Evolutionary conservation across 306 rosid genomes (phyloP).

Genomic region (Begonia fuchsioides): DNA sequence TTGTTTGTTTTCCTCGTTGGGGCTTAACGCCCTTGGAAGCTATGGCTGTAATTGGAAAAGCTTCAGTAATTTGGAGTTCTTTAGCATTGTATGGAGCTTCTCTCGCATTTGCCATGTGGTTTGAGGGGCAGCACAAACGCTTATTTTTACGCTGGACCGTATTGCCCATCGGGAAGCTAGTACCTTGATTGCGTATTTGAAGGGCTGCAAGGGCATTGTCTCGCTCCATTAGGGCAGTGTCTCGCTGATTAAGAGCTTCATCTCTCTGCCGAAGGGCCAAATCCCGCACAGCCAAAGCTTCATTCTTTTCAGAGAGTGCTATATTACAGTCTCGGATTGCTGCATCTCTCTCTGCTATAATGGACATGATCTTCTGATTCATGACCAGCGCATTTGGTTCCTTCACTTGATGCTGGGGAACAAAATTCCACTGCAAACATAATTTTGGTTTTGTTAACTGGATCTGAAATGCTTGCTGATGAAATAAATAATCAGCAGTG

Average conservation of each 20-base stretch:
- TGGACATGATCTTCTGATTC: slow-evolving; percentile 92
- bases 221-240: slow-evolving; percentile 69
- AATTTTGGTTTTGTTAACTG: slow-evolving; percentile 17
- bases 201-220: slow-evolving; percentile 90
- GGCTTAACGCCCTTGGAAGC: slow-evolving; percentile 58
- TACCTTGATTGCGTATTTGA: slow-evolving; percentile 35
- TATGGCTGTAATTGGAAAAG: slow-evolving; percentile 57
- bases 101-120: slow-evolving; percentile 22
- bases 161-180: slow-evolving; percentile 31
- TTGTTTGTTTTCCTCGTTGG: slow-evolving; percentile 44
- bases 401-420: slow-evolving; percentile 63
- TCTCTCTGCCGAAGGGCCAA: slow-evolving; percentile 77
- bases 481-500: slow-evolving; percentile 1
- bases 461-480: slow-evolving; percentile 9
- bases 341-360: slow-evolving; percentile 83
- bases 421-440: slow-evolving; percentile 68
- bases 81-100: slow-evolving; percentile 39
- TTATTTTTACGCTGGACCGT: slow-evolving; percentile 56
- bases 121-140: slow-evolving; percentile 48
- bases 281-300: slow-evolving; percentile 80
- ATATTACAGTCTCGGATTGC: slow-evolving; percentile 64
- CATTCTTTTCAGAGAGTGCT: slow-evolving; percentile 78
- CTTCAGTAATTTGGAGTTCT: slow-evolving; percentile 56
- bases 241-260: slow-evolving; percentile 73
- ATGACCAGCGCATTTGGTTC: slow-evolving; percentile 86